Evolutionary conservation across 192 early-diverging fungal genomes (phyloP), one percentile per base, ranked within the genome.

Genomic region (Umbelopsis isabellina): DNA sequence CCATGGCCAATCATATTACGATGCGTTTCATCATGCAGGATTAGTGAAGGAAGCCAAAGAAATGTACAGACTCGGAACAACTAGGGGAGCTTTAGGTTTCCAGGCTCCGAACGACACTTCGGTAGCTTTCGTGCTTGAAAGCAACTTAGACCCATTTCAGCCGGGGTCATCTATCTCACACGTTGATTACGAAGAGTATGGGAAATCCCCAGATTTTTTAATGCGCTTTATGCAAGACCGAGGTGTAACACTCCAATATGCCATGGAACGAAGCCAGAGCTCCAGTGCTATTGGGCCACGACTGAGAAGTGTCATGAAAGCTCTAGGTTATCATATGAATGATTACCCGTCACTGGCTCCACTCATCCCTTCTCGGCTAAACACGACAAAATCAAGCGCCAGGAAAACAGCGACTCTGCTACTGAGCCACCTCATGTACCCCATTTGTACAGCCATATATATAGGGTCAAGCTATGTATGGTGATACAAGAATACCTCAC

Each of bases 111-210:
- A 45, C 51, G 55, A 61, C 18, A 61, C 27, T 18, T 13, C 55
- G 30, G 55, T 25, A 35, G 33, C 25, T 2, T n/a, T 79, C 16
- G n/a, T 81, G 11, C 25, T 81, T 9, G 80, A 81, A 21, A 81
- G 77, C 5, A 37, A 67, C 12, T 65, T 81, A 33, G 30, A 13
- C 16, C 77, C 80, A 18, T 81, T 76, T 69, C 69, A 72, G 11
- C 49, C 47, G 0, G 80, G 80, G 1, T 81, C 80, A 22, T 79
- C 77, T 8, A 53, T 81, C 23, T 79, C 77, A n/a, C 80, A 81
- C 58, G 80, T 75, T 0, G 77, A 79, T 35, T 75, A 79, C 51
- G 23, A 47, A 12, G 48, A 37, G 4, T 81, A 79, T 65, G 69
- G 75, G 18, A 41, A 75, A 51, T 70, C 67, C 1, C 23, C 52